A percentile compares a stretch with the other conserved stretches of the same genome.
Conservation (phyloP, 2,329 filamentous ascomycete species). For the Cytospora chrysosperma region DNA sequence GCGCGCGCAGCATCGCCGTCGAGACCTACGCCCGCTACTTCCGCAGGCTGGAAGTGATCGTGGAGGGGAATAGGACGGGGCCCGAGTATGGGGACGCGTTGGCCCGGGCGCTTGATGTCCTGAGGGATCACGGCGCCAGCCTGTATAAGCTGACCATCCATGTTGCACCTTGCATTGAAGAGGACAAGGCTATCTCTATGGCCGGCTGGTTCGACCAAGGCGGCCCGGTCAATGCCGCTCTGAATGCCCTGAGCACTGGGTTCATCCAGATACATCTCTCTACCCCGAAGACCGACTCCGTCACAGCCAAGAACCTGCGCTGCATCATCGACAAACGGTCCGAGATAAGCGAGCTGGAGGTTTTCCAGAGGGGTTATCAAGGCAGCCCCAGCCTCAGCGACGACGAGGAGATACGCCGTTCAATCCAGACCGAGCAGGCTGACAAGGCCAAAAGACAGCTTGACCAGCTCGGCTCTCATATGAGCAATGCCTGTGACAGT, state of each 20-base stretch:
- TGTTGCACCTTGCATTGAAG: constrained; percentile 34
- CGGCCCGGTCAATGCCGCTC: constrained; percentile 14
- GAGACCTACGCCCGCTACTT: constrained; percentile 40
- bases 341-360: background rate
- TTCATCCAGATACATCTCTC: constrained; percentile 28
- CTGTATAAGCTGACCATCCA: constrained; percentile 45
- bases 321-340: constrained; percentile 21
- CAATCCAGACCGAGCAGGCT: background rate
- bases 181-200: background rate
- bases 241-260: constrained; percentile 24
- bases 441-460: background rate
- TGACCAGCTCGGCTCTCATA: constrained; percentile 26
- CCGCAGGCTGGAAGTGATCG: constrained; percentile 42
- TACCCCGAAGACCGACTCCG: constrained; percentile 23
- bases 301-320: constrained; percentile 33
- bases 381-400: constrained; percentile 21
- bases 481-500: constrained; percentile 27
- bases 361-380: constrained; percentile 11
- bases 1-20: constrained; percentile 33
- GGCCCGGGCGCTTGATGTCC: constrained; percentile 16
- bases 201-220: constrained; percentile 13
- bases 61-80: constrained; percentile 42
- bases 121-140: constrained; percentile 24
- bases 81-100: constrained; percentile 28
- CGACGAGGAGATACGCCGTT: constrained; percentile 17